Evolutionary conservation across 345 rosid genomes (phyloP).

Genomic region (Populus ilicifolia): DNA sequence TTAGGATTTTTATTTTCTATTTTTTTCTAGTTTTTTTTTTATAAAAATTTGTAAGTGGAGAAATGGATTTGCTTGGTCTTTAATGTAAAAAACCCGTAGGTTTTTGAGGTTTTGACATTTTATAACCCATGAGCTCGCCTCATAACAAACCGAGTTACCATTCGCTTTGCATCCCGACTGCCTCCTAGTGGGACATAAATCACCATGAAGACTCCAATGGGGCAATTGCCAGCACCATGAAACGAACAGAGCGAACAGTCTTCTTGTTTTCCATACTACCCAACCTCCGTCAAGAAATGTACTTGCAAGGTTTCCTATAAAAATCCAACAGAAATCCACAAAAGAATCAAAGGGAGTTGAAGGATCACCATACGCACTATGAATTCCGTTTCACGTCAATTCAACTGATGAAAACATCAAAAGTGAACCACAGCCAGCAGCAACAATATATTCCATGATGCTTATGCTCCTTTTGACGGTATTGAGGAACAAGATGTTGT

Average conservation of each 20-base stretch:
- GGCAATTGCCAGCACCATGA: constrained; percentile 70
- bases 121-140: no score
- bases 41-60: no score
- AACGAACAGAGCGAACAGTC: constrained; percentile 64
- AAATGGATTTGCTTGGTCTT: no score
- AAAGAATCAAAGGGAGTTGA: background rate
- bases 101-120: no score
- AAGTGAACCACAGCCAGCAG: background rate
- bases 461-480: constrained; percentile 49
- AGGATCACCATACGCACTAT: background rate
- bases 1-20: no score
- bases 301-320: constrained; percentile 46
- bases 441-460: constrained; percentile 28
- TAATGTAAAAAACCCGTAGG: no score
- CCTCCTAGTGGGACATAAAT: constrained; percentile 64
- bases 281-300: constrained; percentile 42
- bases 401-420: background rate
- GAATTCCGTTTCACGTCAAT: background rate
- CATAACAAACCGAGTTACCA: no score
- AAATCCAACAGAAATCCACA: background rate
- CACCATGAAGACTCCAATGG: constrained; percentile 72
- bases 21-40: no score
- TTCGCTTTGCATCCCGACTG: no score
- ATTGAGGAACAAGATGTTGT: constrained; percentile 66
- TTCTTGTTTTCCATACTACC: constrained; percentile 28